Evolutionary conservation across 2,329 filamentous ascomycete species (phyloP).

Genomic region (Penicillium sp.): DNA sequence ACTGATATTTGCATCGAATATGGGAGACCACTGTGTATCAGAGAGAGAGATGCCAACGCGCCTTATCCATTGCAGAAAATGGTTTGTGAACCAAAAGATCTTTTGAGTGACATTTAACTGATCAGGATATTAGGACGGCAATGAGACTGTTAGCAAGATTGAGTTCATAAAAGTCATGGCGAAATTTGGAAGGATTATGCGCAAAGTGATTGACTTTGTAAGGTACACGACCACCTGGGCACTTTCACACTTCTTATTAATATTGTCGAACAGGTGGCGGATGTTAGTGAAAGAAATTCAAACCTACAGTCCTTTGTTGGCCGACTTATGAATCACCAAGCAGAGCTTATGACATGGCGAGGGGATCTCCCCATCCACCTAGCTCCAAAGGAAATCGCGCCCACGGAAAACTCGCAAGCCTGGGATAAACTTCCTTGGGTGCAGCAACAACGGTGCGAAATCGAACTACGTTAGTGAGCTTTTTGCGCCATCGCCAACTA

Average conservation of each 20-base stretch:
- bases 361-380: slow-evolving; percentile 7
- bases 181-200: slow-evolving; percentile 5
- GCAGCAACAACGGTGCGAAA: slow-evolving; percentile 8
- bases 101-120: neutral
- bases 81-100: neutral
- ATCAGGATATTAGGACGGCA: neutral
- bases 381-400: neutral
- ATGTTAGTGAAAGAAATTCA: slow-evolving; percentile 4
- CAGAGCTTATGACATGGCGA: slow-evolving; percentile 12
- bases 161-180: slow-evolving; percentile 5
- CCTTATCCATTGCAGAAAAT: neutral
- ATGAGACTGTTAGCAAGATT: neutral
- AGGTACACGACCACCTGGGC: neutral
- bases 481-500: neutral
- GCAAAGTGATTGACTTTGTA: slow-evolving; percentile 11
- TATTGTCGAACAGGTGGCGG: neutral
- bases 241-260: neutral
- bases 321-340: slow-evolving; percentile 13
- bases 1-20: slow-evolving; percentile 12
- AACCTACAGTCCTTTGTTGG: slow-evolving; percentile 6
- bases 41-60: slow-evolving; percentile 10
- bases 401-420: neutral
- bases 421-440: neutral
- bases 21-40: slow-evolving; percentile 8
- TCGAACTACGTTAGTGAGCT: slow-evolving; percentile 4